These are phyloP conservation scores for Aegilops umbellulata DNA, from an alignment of 176 grass and related monocot species.

Conservation along the genomic window DNA sequence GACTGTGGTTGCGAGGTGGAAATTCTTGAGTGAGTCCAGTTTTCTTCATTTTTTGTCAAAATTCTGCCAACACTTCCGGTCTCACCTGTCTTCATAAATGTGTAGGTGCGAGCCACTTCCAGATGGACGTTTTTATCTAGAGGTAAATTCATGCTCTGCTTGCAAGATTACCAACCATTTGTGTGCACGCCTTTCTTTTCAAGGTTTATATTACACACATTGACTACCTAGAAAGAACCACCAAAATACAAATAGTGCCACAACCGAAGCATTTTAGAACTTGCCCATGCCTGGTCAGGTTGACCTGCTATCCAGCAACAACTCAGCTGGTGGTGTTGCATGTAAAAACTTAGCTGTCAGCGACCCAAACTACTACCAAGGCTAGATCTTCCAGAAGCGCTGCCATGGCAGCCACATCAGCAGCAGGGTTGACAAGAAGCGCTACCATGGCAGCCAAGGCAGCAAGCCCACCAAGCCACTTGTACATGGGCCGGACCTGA, in stretches of 20 bases:
- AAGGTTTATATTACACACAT: neutral
- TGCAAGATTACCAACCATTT: neutral
- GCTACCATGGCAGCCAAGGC: too few relatives aligned
- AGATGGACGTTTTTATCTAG: conserved; percentile 92
- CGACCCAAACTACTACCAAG: too few relatives aligned
- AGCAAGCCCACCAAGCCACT: too few relatives aligned
- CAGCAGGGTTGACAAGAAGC: too few relatives aligned
- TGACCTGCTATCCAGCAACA: neutral
- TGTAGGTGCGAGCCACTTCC: conserved; percentile 91
- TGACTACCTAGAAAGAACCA: neutral
- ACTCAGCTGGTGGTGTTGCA: neutral
- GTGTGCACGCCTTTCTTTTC: neutral
- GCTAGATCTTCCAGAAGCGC: too few relatives aligned
- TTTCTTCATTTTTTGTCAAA: conserved; percentile 27
- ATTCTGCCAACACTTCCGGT: conserved; percentile 13
- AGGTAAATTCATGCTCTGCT: conserved; percentile 52
- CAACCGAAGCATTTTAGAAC: neutral
- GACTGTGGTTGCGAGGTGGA: conserved; percentile 98
- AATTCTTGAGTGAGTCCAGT: conserved; percentile 85
- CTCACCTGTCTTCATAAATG: conserved; percentile 33
- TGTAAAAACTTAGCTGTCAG: neutral
- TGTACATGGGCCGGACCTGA: too few relatives aligned
- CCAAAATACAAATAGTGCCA: neutral
- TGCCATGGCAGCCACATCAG: too few relatives aligned
- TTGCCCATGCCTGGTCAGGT: neutral